Percentiles rank a stretch among this genome's conserved stretches.
phyloP scores from a whole-genome alignment of 306 rosid genomes.

The Albizia julibrissin region DNA sequence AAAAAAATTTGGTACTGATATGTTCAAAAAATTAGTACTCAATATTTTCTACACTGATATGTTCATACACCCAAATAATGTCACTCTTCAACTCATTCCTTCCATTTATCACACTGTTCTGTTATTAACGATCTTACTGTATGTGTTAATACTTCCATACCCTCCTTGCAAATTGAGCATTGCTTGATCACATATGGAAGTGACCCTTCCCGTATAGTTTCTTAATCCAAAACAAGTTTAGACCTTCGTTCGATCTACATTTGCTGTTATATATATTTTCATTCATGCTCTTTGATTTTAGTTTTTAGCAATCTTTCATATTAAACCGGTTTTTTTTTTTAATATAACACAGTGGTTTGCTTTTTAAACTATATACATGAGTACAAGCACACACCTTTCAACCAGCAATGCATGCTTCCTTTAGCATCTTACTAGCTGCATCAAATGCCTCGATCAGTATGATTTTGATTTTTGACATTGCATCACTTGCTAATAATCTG shows the following conservation, averaged over 20 bases:
- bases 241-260: too few relatives aligned
- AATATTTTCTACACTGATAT: too few relatives aligned
- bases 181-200: too few relatives aligned
- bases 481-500: conserved; percentile 27
- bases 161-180: not conserved
- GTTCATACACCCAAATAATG: too few relatives aligned
- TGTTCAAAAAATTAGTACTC: too few relatives aligned
- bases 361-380: not conserved
- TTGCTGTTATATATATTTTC: too few relatives aligned
- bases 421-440: not conserved
- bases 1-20: too few relatives aligned
- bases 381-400: not conserved
- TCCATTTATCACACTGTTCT: not conserved
- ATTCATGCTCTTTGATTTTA: too few relatives aligned
- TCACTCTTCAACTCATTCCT: conserved; percentile 1
- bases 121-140: conserved; percentile 11
- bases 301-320: too few relatives aligned
- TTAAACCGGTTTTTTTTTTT: too few relatives aligned
- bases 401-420: not conserved
- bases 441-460: not conserved
- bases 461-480: conserved; percentile 17
- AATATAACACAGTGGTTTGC: not conserved
- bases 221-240: too few relatives aligned
- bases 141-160: not conserved
- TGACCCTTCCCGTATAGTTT: too few relatives aligned